Base-by-base conservation (phyloP, 2,329 filamentous ascomycete species). In the Leptographium flavum region DNA sequence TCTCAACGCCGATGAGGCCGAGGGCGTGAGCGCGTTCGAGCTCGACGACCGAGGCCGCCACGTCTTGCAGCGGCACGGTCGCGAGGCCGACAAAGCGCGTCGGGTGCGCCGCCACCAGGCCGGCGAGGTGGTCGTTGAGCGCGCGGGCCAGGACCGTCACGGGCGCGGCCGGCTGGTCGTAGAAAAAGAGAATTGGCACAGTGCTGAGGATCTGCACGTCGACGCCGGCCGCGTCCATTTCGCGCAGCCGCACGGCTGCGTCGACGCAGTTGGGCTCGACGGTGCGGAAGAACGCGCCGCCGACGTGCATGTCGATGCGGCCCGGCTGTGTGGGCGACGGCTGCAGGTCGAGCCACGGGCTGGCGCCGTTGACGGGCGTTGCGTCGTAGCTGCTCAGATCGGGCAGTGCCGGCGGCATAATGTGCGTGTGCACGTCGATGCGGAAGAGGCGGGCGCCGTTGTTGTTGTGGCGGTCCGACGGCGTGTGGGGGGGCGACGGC, bases 191-290 rank as follows among this genome's bases (percentile, higher is more conserved):
- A 9, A 44, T 44, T 14, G 42, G 42, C 17, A 44, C 42, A 5
- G 42, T 44, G 42, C 42, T 44, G 22, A 44, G 33, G 5, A 38
- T 23, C 33, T 44, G 42, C 27, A 44, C 42, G 35, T 38, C 33
- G 23, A 44, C 42, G n/a, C 42, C 42, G 3, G 42, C 42, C 4
- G 42, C 32, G 14, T 43, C 42, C 42, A 43, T 43, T 25, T 43
- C 42, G 22, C 22, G 8, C 9, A 43, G 33, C 9, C 41, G 41
- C 17, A 37, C 33, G 6, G 5, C 32, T 4, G 32, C 22, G 17
- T 44, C 35, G 23, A 44, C n/a, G 33, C 42, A 44, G 35, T 44
- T 44, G 42, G 42, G 25, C 35, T 44, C 42, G 25, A 44, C 42
- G 5, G 33, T 38, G 13, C 42, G 33, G 42, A 44, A 44, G 13